Base-by-base conservation (phyloP, 164 flowering plant genomes). In the Pachysandra terminalis region DNA sequence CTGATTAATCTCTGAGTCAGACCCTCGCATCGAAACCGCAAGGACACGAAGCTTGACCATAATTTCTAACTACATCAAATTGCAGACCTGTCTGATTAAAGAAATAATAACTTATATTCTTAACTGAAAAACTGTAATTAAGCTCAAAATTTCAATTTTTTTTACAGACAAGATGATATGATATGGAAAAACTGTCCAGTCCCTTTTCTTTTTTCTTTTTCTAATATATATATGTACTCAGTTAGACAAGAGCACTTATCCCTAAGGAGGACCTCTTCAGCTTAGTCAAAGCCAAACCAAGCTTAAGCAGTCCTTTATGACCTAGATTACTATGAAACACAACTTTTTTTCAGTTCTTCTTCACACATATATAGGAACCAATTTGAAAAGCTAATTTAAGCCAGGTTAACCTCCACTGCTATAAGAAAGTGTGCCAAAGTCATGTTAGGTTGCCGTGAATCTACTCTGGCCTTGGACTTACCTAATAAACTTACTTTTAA, bases 371-470 rank as follows among this genome's bases (percentile, higher is more conserved):
- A n/a, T 32, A 7, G 37, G 7, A 32, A 32, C 51, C 17, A 10
- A 45, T 10, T 45, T 45, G 10, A 12, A 45, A 45, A 12, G 17
- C 6, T 15, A 51, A 17, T 5, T 59, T 48, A 65, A 17, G 27
- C 64, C 54, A 67, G 66, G 41, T 37, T 68, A 68, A 61, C 69
- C 61, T 69, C 69, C 73, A 75, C 72, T 71, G 35, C 51, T 24
- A 68, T 64, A 24, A 63, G 72, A 62, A 68, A 68, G 48, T 60
- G 74, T 63, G 74, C 74, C 71, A 63, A 32, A 67, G 53, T n/a
- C 71, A 64, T 48, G 59, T 62, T 63, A 68, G 67, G 12, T 25
- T 0, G 1, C 37, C 23, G 32, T 51, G 45, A 19, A 59, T 59
- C 68, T 65, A 52, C 67, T 56, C 37, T 26, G 5, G 49, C 25